phyloP scores from a whole-genome alignment of 129 eudicot species.

The Flaveria robusta region DNA sequence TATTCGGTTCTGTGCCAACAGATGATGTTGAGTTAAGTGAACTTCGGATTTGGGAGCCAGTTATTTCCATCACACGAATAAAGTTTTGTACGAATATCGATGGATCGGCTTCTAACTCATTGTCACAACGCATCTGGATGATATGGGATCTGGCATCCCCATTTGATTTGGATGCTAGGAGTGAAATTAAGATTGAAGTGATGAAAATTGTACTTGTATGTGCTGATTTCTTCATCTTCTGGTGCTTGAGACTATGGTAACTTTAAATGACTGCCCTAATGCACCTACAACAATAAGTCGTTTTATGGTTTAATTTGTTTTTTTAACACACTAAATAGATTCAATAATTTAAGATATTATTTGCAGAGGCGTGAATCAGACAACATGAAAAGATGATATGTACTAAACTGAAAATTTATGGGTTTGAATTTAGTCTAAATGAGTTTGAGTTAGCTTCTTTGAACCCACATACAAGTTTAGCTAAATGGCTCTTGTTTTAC shows the following conservation, averaged over 20 bases:
- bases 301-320: too few relatives aligned
- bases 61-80: slow-evolving; percentile 56
- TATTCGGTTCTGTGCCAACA: slow-evolving; percentile 47
- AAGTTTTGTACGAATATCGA: slow-evolving; percentile 45
- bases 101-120: slow-evolving; percentile 38
- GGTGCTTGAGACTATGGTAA: background rate
- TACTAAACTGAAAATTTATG: too few relatives aligned
- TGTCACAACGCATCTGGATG: slow-evolving; percentile 38
- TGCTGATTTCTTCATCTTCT: slow-evolving; percentile 15
- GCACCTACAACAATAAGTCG: background rate
- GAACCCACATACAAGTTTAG: too few relatives aligned
- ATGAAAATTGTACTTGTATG: background rate
- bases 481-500: too few relatives aligned
- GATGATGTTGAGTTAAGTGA: slow-evolving; percentile 46
- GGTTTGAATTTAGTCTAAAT: too few relatives aligned
- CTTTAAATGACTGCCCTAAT: background rate
- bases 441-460: too few relatives aligned
- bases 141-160: slow-evolving; percentile 60
- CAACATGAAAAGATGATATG: too few relatives aligned
- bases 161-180: slow-evolving; percentile 32
- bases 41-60: slow-evolving; percentile 47
- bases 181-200: slow-evolving; percentile 27
- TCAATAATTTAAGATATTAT: too few relatives aligned
- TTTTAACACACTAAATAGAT: too few relatives aligned
- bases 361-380: too few relatives aligned